Evolutionary conservation across 148 eudicot species (phyloP), one percentile per base, ranked within the genome.

Genomic region (Arctostaphylos glauca): DNA sequence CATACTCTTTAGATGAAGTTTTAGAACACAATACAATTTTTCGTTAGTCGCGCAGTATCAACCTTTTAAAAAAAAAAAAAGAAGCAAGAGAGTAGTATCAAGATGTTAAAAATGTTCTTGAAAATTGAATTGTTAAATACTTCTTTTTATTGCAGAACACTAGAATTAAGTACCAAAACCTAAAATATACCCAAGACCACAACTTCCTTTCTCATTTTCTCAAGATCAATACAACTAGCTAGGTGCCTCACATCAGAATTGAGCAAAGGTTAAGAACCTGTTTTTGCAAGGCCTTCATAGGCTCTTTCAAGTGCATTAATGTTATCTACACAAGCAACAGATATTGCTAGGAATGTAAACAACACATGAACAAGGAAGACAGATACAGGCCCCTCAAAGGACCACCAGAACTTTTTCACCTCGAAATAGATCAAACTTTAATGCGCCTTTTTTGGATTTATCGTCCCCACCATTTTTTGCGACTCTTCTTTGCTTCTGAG

Each of bases 391-490:
- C 70, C 74, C 18, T 8, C 25, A 12, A 5, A 76, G 10, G 52
- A 76, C 79, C 60, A 52, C 4, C 46, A 53, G 2, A 44, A 6
- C 5, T 53, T 47, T 9, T 23, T 76, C n/a, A 14, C 25, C 16
- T 5, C 52, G 50, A 31, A 50, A 23, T 31, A 13, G 31, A 53
- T 15, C 62, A 53, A 25, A 76, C 23, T 12, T 23, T 76, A 52
- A 9, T 3, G 77, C 31, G 41, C 48, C 1, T 52, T 52, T 25
- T 0, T 1, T 52, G 62, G 52, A 44, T 81, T 56, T 44, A 67
- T 84, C 77, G 71, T 62, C 81, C 53, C 89, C 89, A 87, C 88
- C 89, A 89, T 78, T 76, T 87, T 49, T 78, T 84, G 23, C 78
- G 76, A 31, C 60, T 80, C 84, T 81, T 89, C 64, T 85, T 83